Percentiles rank a stretch among this genome's conserved stretches.
Conservation (phyloP, 768 basidiomycete species). For the Erythrobasidium yunnanense region DNA sequence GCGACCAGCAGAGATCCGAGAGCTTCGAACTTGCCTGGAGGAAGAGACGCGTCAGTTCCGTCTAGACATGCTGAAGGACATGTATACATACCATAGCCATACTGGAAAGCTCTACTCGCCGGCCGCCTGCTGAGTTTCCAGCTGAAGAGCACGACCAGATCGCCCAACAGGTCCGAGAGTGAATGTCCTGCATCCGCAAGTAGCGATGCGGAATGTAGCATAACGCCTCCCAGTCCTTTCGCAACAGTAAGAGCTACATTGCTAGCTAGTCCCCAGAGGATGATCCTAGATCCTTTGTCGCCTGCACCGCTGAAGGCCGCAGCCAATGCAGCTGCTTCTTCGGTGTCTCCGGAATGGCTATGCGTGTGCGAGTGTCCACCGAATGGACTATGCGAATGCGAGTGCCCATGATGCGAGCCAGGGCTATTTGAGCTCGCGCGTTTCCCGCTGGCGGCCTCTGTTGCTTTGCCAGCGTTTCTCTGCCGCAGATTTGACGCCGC, state of each 20-base stretch:
- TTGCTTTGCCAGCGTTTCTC: no score
- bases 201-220: constrained; percentile 35
- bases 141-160: constrained; percentile 78
- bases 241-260: constrained; percentile 70
- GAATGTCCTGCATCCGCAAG: constrained; percentile 50
- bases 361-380: constrained; percentile 47
- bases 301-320: constrained; percentile 52
- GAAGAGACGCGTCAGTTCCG: not conserved
- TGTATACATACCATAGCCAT: constrained; percentile 40
- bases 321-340: constrained; percentile 59
- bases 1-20: constrained; percentile 85
- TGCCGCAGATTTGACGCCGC: no score
- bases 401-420: constrained; percentile 26
- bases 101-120: constrained; percentile 71
- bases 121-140: constrained; percentile 74
- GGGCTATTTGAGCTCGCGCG: constrained; percentile 12
- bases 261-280: constrained; percentile 67
- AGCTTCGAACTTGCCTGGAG: constrained; percentile 80
- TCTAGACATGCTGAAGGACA: not conserved
- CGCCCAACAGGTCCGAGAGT: constrained; percentile 72
- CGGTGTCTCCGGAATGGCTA: constrained; percentile 51
- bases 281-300: constrained; percentile 62
- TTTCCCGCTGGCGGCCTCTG: no score
- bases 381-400: constrained; percentile 24
- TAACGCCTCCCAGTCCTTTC: constrained; percentile 82